A percentile compares a stretch with the other conserved stretches of the same genome.
phyloP scores from a whole-genome alignment of 129 eudicot genomes.

The Escallonia herrerae region DNA sequence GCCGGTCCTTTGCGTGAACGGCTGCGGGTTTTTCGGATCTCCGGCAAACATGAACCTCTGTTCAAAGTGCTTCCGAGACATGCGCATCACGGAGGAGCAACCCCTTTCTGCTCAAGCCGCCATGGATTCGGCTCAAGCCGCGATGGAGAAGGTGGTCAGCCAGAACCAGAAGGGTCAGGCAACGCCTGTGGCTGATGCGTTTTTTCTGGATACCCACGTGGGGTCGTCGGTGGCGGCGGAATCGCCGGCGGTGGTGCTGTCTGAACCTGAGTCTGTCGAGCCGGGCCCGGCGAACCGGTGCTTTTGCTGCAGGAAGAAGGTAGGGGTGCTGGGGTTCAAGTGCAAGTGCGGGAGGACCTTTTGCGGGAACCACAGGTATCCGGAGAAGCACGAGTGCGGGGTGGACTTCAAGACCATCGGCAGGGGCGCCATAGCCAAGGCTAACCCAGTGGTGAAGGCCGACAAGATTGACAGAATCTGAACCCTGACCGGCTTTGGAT shows the following conservation, averaged over 20 bases:
- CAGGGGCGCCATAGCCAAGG: slow-evolving; percentile 39
- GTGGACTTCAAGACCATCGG: slow-evolving; percentile 58
- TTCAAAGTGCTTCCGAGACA: slow-evolving; percentile 64
- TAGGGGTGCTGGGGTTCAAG: slow-evolving; percentile 59
- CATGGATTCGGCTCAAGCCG: slow-evolving; percentile 8
- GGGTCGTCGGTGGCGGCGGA: slow-evolving; percentile 10
- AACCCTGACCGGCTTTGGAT: not conserved
- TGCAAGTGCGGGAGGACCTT: slow-evolving; percentile 64
- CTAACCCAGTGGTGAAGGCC: slow-evolving; percentile 69
- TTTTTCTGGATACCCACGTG: not conserved
- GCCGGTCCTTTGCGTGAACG: slow-evolving; percentile 56
- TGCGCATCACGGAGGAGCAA: slow-evolving; percentile 32
- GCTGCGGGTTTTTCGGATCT: slow-evolving; percentile 83
- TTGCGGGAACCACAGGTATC: slow-evolving; percentile 75
- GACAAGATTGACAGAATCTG: slow-evolving; percentile 56
- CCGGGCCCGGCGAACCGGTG: slow-evolving; percentile 40
- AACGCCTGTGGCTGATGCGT: not conserved
- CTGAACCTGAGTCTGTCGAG: not conserved
- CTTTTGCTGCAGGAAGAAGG: slow-evolving; percentile 52
- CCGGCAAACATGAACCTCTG: slow-evolving; percentile 59
- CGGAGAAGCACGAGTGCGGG: slow-evolving; percentile 55
- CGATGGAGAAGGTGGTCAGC: not conserved
- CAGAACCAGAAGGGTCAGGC: not conserved
- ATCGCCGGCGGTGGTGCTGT: not conserved
- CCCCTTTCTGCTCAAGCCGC: slow-evolving; percentile 45